phyloP scores from a whole-genome alignment of 306 rosid species.

The Ziziphus jujuba region DNA sequence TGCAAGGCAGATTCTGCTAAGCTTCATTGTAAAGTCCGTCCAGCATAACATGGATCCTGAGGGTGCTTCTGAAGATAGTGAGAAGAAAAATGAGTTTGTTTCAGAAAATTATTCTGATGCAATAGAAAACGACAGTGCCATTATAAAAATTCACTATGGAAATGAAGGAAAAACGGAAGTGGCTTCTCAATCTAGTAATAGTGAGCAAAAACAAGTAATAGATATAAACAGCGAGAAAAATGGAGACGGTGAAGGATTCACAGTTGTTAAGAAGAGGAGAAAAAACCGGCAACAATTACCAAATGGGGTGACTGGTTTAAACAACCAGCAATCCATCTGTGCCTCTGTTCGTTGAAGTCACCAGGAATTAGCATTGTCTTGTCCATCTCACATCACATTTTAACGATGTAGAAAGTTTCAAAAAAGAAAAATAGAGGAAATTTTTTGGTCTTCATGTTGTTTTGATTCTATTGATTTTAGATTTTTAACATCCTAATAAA shows the following conservation, averaged over 20 bases:
- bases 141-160: conserved; percentile 61
- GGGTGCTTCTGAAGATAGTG: conserved; percentile 38
- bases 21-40: conserved; percentile 84
- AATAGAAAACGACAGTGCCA: conserved; percentile 74
- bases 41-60: conserved; percentile 54
- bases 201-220: conserved; percentile 28
- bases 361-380: not conserved
- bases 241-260: conserved; percentile 74
- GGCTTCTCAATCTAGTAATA: conserved; percentile 32
- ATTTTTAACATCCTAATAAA: conserved; percentile 26
- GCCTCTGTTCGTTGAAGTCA: conserved; percentile 73
- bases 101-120: conserved; percentile 52
- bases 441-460: conserved; percentile 28
- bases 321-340: conserved; percentile 73
- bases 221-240: conserved; percentile 38
- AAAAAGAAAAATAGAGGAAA: conserved; percentile 4
- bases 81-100: conserved; percentile 26
- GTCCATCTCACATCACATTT: conserved; percentile 26
- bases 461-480: conserved; percentile 25
- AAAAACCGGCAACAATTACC: conserved; percentile 70
- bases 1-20: conserved; percentile 85
- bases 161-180: conserved; percentile 47
- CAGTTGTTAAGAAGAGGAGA: conserved; percentile 62
- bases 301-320: conserved; percentile 60
- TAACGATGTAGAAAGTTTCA: conserved; percentile 24